A percentile compares a stretch with the other conserved stretches of the same genome.
Conservation (phyloP, 495 filamentous ascomycete genomes). For the Recurvomyces mirabilis region DNA sequence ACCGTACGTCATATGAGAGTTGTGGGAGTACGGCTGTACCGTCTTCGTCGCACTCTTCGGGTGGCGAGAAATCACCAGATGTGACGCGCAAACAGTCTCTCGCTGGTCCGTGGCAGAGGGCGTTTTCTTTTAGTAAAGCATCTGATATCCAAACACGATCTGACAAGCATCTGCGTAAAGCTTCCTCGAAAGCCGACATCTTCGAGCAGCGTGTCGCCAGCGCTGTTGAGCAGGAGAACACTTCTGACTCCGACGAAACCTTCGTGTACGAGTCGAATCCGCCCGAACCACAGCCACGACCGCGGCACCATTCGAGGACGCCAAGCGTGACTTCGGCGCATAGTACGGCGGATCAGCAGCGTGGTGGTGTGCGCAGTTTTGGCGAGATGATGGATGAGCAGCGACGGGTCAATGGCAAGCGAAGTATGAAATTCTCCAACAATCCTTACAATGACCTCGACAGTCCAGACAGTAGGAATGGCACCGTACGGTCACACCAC, state of each 20-base stretch:
- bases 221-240: slow-evolving; percentile 83
- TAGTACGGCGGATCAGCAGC: slow-evolving; percentile 58
- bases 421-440: slow-evolving; percentile 97
- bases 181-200: slow-evolving; percentile 93
- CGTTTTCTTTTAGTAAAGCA: not conserved
- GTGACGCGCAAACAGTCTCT: not conserved
- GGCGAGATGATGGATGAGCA: slow-evolving; percentile 56
- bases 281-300: slow-evolving; percentile 66
- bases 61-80: slow-evolving; percentile 1
- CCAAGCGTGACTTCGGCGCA: slow-evolving; percentile 87
- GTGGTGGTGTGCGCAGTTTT: slow-evolving; percentile 46
- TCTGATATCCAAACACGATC: slow-evolving; percentile 21
- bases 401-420: slow-evolving; percentile 59
- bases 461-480: slow-evolving; percentile 22
- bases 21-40: not conserved
- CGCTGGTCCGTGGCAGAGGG: not conserved
- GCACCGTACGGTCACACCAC: slow-evolving; percentile 18
- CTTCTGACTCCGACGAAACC: slow-evolving; percentile 93
- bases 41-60: slow-evolving; percentile 1
- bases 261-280: slow-evolving; percentile 99
- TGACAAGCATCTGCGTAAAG: slow-evolving; percentile 34
- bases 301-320: slow-evolving; percentile 84
- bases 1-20: slow-evolving; percentile 3
- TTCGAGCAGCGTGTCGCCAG: slow-evolving; percentile 95
- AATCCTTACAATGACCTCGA: slow-evolving; percentile 50